These are phyloP conservation scores for Vishniacozyma victoriae DNA, from an alignment of 768 basidiomycete species.

Conservation along the genomic window DNA sequence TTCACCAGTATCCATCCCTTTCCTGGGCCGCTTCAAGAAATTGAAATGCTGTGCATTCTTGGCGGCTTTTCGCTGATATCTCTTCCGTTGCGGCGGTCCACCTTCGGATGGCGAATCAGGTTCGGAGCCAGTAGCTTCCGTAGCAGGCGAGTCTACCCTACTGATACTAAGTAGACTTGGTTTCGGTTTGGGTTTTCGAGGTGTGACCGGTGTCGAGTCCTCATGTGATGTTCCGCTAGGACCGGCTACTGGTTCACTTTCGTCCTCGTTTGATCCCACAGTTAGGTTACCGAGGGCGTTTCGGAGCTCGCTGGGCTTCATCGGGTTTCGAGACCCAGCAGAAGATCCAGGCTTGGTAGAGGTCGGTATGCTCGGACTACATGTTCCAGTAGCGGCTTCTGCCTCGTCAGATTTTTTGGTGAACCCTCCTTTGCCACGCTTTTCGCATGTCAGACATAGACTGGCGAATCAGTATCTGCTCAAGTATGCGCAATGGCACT, in stretches of 20 bases:
- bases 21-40: slow-evolving; percentile 16
- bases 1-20: neutral
- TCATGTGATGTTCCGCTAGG: too few relatives aligned
- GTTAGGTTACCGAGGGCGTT: slow-evolving; percentile 2
- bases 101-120: slow-evolving; percentile 8
- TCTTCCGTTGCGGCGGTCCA: slow-evolving; percentile 9
- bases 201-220: slow-evolving; percentile 2
- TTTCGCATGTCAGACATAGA: slow-evolving; percentile 40
- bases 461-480: slow-evolving; percentile 10
- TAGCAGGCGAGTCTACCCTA: slow-evolving; percentile 3
- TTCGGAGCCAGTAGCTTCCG: slow-evolving; percentile 5
- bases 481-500: slow-evolving; percentile 4
- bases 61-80: slow-evolving; percentile 11
- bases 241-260: neutral
- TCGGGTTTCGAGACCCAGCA: neutral
- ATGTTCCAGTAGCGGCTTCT: neutral
- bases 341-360: too few relatives aligned
- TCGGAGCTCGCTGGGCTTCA: neutral
- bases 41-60: slow-evolving; percentile 22
- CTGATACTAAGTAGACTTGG: too few relatives aligned
- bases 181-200: neutral
- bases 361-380: too few relatives aligned
- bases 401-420: slow-evolving; percentile 20
- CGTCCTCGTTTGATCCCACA: neutral
- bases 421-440: slow-evolving; percentile 24